A percentile compares a stretch with the other conserved stretches of the same genome.
These are phyloP conservation scores for Pseudevernia furfuracea DNA, from an alignment of 495 filamentous ascomycete species.

Conservation along the genomic window DNA sequence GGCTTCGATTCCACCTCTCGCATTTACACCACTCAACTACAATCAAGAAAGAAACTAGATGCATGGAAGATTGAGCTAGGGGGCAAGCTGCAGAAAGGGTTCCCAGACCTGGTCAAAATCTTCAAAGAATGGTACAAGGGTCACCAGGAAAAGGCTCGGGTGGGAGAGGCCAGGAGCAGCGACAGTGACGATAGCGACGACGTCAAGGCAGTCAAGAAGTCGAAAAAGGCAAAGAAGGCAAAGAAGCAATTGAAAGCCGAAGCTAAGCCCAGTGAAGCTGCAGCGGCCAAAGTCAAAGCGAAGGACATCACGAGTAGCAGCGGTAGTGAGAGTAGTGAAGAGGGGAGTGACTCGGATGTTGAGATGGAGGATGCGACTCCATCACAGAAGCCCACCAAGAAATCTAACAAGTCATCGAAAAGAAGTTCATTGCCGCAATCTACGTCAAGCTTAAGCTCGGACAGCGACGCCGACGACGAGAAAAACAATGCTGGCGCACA, in stretches of 20 bases:
- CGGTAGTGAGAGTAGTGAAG: constrained; percentile 18
- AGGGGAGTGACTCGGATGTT: constrained; percentile 11
- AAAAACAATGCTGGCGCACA: constrained; percentile 37
- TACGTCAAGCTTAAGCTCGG: constrained; percentile 45
- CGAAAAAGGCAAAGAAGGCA: constrained; percentile 16
- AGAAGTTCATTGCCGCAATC: constrained; percentile 41
- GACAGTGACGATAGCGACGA: constrained; percentile 35
- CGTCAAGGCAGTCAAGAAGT: constrained; percentile 22
- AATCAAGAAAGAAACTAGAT: constrained; percentile 38
- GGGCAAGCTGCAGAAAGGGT: constrained; percentile 33
- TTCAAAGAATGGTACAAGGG: constrained; percentile 42
- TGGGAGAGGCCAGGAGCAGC: constrained; percentile 30
- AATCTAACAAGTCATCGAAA: constrained; percentile 27
- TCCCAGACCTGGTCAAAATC: constrained; percentile 41
- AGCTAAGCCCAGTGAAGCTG: constrained; percentile 13
- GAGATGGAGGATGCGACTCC: constrained; percentile 29
- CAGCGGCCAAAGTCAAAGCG: constrained; percentile 7
- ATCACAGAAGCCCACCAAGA: constrained; percentile 20
- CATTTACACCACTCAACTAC: constrained; percentile 52
- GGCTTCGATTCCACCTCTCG: constrained; percentile 52
- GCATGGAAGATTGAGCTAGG: constrained; percentile 27
- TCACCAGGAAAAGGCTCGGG: constrained; percentile 30
- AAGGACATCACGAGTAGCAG: constrained; percentile 24
- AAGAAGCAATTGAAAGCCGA: constrained; percentile 13
- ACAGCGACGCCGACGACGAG: constrained; percentile 56